Conservation (phyloP, 2,329 filamentous ascomycete genomes). For the Curvularia sp. region DNA sequence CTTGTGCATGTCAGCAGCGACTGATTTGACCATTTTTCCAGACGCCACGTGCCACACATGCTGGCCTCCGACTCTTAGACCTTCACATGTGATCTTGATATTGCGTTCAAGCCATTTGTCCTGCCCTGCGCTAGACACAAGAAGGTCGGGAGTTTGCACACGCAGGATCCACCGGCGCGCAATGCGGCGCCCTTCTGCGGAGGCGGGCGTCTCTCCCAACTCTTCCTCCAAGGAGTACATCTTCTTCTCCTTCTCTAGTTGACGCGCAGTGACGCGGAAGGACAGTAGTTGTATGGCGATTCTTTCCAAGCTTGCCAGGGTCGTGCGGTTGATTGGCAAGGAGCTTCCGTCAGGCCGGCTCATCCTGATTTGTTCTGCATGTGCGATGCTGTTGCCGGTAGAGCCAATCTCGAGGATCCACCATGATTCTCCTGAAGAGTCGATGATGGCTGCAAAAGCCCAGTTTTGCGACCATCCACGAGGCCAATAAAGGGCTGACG, state of each 20-base stretch:
- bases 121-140: slow-evolving; percentile 29
- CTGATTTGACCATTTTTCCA: slow-evolving; percentile 48
- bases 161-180: slow-evolving; percentile 40
- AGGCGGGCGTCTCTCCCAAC: slow-evolving; percentile 20
- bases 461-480: slow-evolving; percentile 75
- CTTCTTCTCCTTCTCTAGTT: slow-evolving; percentile 34
- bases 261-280: slow-evolving; percentile 37
- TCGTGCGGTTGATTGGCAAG: slow-evolving; percentile 34
- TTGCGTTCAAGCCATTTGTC: slow-evolving; percentile 39
- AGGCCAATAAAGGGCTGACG: slow-evolving; percentile 73
- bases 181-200: slow-evolving; percentile 12
- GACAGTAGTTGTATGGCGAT: slow-evolving; percentile 49
- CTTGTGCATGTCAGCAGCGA: slow-evolving; percentile 46
- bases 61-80: slow-evolving; percentile 35
- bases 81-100: slow-evolving; percentile 43
- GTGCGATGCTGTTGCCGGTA: slow-evolving; percentile 31
- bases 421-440: slow-evolving; percentile 47
- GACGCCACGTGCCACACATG: slow-evolving; percentile 52
- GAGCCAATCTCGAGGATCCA: slow-evolving; percentile 45
- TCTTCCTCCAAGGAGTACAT: slow-evolving; percentile 29
- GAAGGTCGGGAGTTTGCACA: slow-evolving; percentile 39
- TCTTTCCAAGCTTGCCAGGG: slow-evolving; percentile 47
- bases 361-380: slow-evolving; percentile 40
- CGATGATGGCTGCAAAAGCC: slow-evolving; percentile 67
- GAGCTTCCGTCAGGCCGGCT: slow-evolving; percentile 29